phyloP scores from a whole-genome alignment of 116 monocot species.

The Zostera marina region DNA sequence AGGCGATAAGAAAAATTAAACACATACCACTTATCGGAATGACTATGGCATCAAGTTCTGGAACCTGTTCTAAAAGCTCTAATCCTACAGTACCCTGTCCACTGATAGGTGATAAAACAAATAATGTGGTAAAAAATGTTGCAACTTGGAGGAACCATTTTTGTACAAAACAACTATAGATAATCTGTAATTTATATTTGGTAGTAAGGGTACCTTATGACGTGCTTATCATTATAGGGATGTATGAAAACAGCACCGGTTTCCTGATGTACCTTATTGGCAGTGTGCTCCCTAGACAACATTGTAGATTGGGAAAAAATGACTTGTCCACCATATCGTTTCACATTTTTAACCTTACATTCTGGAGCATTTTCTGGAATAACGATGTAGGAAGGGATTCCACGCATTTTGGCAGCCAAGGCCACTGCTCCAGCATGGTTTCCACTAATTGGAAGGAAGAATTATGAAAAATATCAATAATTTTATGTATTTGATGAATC shows the following conservation, averaged over 20 bases:
- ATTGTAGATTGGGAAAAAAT: conserved; percentile 63
- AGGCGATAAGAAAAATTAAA: not conserved
- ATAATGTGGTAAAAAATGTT: not conserved
- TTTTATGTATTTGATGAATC: too few species aligned
- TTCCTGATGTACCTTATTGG: conserved; percentile 50
- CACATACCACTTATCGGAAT: conserved; percentile 80
- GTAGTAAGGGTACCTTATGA: conserved; percentile 68
- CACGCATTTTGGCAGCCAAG: conserved; percentile 78
- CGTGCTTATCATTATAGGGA: conserved; percentile 70
- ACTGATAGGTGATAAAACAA: conserved; percentile 25
- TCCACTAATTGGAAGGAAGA: conserved; percentile 40
- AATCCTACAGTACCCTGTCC: conserved; percentile 83
- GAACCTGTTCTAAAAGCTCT: conserved; percentile 67
- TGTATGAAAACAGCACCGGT: conserved; percentile 86
- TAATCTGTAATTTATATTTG: too few species aligned
- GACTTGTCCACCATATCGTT: conserved; percentile 71
- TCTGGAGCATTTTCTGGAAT: conserved; percentile 80
- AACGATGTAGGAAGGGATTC: conserved; percentile 83
- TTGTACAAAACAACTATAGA: too few species aligned
- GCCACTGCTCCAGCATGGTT: conserved; percentile 94
- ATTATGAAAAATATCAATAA: too few species aligned
- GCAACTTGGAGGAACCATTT: not conserved
- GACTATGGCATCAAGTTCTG: conserved; percentile 59
- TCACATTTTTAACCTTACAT: conserved; percentile 92
- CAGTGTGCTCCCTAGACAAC: conserved; percentile 54